A percentile compares a stretch with the other conserved stretches of the same genome.
phyloP scores from a whole-genome alignment of 2,329 filamentous ascomycete genomes.

The Stylonectria norvegica region DNA sequence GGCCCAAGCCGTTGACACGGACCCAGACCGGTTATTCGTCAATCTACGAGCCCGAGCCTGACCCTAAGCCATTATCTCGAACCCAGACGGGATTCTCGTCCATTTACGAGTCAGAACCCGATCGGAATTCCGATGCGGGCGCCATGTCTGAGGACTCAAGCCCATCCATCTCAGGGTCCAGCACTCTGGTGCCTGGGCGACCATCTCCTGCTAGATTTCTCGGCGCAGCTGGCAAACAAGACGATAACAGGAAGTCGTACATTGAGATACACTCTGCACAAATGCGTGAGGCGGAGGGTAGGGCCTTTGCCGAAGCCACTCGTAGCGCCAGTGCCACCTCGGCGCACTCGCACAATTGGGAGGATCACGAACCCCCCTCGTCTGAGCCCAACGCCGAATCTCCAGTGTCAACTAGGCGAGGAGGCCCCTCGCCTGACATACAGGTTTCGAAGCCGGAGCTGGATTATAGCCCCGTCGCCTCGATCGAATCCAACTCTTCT shows the following conservation, averaged over 20 bases:
- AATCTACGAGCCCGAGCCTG: slow-evolving; percentile 26
- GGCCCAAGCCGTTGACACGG: slow-evolving; percentile 52
- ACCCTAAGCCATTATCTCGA: slow-evolving; percentile 8
- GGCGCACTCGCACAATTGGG: slow-evolving; percentile 33
- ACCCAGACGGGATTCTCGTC: slow-evolving; percentile 27
- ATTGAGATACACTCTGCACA: slow-evolving; percentile 57
- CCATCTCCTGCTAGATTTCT: slow-evolving; percentile 40
- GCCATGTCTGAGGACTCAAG: slow-evolving; percentile 17
- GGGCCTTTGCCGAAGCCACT: slow-evolving; percentile 53
- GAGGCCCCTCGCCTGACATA: slow-evolving; percentile 28
- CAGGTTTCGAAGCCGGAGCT: slow-evolving; percentile 22
- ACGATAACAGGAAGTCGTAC: slow-evolving; percentile 55
- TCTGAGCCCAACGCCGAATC: slow-evolving; percentile 24
- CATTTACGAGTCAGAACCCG: slow-evolving; percentile 18
- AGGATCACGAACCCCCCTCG: slow-evolving; percentile 28
- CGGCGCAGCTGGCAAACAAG: slow-evolving; percentile 39
- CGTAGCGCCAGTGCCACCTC: slow-evolving; percentile 33
- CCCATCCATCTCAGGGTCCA: slow-evolving; percentile 15
- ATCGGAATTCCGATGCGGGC: slow-evolving; percentile 12
- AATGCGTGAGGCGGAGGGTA: slow-evolving; percentile 59
- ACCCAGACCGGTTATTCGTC: slow-evolving; percentile 55
- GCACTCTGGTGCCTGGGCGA: slow-evolving; percentile 32
- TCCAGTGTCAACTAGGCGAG: slow-evolving; percentile 22
- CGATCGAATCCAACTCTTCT: slow-evolving; percentile 33
- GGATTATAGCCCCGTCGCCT: slow-evolving; percentile 43